These are phyloP conservation scores for Ciborinia camelliae DNA, from an alignment of 2,329 filamentous ascomycete genomes.

Conservation along the genomic window DNA sequence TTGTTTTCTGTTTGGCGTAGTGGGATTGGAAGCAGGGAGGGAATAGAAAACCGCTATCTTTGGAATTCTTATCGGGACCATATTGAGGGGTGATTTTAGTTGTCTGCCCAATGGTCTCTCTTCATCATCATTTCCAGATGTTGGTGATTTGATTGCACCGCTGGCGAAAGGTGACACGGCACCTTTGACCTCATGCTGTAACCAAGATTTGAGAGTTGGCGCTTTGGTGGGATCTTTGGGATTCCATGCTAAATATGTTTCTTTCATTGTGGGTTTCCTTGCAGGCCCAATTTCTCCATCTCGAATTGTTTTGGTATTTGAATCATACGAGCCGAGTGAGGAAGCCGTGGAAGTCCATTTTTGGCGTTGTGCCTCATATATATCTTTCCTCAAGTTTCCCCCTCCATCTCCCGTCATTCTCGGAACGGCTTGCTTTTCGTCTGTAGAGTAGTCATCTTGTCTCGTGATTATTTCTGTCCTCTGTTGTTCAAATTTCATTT, in stretches of 20 bases:
- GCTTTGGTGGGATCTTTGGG: conserved; percentile 30
- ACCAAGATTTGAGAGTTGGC: conserved; percentile 30
- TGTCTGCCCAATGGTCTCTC: conserved; percentile 27
- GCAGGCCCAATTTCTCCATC: neutral
- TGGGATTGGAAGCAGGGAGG: no score
- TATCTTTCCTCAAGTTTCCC: neutral
- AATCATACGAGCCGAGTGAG: neutral
- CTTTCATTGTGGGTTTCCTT: conserved; percentile 20
- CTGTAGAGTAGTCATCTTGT: neutral
- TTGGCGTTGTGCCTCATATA: neutral
- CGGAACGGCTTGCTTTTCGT: neutral
- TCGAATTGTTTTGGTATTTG: neutral
- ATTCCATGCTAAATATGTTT: conserved; percentile 32
- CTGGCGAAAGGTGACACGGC: conserved; percentile 26
- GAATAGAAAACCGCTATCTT: neutral
- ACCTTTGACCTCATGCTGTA: conserved; percentile 28
- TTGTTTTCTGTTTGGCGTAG: neutral
- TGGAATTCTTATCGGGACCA: no score
- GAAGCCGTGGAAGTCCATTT: neutral
- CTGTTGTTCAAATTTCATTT: conserved; percentile 18
- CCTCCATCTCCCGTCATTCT: neutral
- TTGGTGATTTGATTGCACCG: conserved; percentile 29
- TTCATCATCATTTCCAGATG: conserved; percentile 22
- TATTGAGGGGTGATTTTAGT: conserved; percentile 27
- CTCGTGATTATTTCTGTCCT: neutral